A percentile compares a stretch with the other conserved stretches of the same genome.
These are phyloP conservation scores for Clarireedia hainanense DNA, from an alignment of 2,329 filamentous ascomycete species.

Conservation along the genomic window DNA sequence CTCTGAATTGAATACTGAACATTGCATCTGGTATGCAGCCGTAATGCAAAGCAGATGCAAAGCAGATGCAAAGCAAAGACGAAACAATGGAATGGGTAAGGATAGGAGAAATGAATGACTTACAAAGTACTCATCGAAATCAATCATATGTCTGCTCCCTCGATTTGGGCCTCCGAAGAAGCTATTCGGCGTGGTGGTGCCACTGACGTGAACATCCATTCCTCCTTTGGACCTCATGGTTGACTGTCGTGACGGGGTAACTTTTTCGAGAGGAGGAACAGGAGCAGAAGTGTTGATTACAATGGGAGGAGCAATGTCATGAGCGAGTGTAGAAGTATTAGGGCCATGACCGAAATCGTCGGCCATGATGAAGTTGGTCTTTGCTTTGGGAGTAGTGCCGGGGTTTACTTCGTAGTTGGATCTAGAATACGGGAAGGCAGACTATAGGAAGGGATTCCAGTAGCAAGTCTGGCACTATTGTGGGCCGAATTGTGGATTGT, in stretches of 20 bases:
- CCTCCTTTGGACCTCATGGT: slow-evolving; percentile 7
- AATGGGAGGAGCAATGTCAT: not conserved
- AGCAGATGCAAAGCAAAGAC: not conserved
- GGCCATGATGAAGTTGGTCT: not conserved
- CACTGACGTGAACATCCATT: not conserved
- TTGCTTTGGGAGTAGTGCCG: too few relatives aligned
- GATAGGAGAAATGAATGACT: slow-evolving; percentile 1
- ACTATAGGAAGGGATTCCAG: too few relatives aligned
- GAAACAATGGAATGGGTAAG: not conserved
- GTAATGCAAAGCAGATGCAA: too few relatives aligned
- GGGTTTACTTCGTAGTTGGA: too few relatives aligned
- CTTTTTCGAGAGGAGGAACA: not conserved
- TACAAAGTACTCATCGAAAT: slow-evolving; percentile 25
- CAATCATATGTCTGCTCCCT: slow-evolving; percentile 8
- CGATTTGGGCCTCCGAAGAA: not conserved
- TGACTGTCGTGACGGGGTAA: not conserved
- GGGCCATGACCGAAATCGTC: not conserved
- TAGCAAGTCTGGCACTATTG: too few relatives aligned
- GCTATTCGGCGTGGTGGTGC: slow-evolving; percentile 5
- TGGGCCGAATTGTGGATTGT: too few relatives aligned
- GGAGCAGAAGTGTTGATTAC: not conserved
- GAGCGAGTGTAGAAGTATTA: slow-evolving; percentile 2
- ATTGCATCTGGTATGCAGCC: not conserved
- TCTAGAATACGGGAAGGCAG: too few relatives aligned
- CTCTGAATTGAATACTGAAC: not conserved